Percentiles rank a stretch among this genome's conserved stretches.
phyloP scores from a whole-genome alignment of 202 grass and related monocot species.

The Carex arenaria region DNA sequence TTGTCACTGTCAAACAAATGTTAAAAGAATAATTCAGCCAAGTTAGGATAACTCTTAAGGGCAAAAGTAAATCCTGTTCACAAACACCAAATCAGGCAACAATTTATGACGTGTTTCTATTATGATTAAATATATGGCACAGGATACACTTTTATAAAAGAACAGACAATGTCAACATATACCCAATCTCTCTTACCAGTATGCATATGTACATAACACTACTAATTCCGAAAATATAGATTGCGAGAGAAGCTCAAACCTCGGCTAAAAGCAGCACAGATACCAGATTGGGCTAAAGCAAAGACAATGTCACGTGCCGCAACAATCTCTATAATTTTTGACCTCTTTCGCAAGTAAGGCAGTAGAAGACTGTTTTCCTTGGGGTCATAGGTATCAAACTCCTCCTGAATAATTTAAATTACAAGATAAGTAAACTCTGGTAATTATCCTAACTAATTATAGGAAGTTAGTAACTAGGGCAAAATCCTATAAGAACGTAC shows the following conservation, averaged over 20 bases:
- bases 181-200: not conserved
- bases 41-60: not conserved
- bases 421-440: conserved; percentile 11
- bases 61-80: not conserved
- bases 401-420: conserved; percentile 50
- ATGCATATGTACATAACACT: not conserved
- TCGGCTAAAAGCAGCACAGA: conserved; percentile 86
- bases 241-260: conserved; percentile 31
- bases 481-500: conserved; percentile 6
- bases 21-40: not conserved
- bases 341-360: conserved; percentile 81
- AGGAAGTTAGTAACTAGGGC: not conserved
- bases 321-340: conserved; percentile 97
- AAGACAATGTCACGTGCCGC: conserved; percentile 79
- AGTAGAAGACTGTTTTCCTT: conserved; percentile 58
- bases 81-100: too few relatives aligned
- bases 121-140: not conserved
- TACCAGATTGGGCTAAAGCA: conserved; percentile 78
- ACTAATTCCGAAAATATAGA: not conserved
- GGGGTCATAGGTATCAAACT: conserved; percentile 90
- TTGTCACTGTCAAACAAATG: conserved; percentile 47
- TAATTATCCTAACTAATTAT: not conserved
- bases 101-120: too few relatives aligned
- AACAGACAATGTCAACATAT: not conserved
- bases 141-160: not conserved